Evolutionary conservation across 2,329 filamentous ascomycete species (phyloP).

Genomic region (Colletotrichum cuscutae): DNA sequence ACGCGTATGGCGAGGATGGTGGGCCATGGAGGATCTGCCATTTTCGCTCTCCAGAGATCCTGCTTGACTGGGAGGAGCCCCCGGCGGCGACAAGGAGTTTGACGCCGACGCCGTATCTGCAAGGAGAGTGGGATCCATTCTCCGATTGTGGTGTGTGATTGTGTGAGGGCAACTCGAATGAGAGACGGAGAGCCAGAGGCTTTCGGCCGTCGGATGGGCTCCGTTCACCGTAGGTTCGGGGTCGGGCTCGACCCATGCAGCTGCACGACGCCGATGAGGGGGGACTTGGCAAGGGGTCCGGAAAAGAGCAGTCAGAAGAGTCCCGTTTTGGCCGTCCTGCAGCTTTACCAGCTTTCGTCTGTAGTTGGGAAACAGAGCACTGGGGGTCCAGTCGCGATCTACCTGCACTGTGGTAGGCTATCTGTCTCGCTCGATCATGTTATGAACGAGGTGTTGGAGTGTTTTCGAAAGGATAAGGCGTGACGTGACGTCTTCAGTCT

Average conservation of each 20-base stretch:
- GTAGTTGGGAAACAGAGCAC: not conserved
- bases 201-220: conserved; percentile 16
- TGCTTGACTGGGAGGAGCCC: conserved; percentile 1
- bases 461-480: not conserved
- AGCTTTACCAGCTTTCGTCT: not conserved
- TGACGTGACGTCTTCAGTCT: not conserved
- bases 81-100: not conserved
- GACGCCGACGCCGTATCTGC: conserved; percentile 25
- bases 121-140: conserved; percentile 23
- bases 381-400: not conserved
- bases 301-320: not conserved
- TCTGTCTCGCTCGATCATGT: not conserved
- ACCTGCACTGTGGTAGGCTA: not conserved
- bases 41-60: conserved; percentile 18
- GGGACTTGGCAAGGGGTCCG: conserved; percentile 11
- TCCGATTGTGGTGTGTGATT: conserved; percentile 1
- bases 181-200: conserved; percentile 1
- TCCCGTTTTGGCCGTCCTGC: not conserved
- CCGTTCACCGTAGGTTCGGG: not conserved
- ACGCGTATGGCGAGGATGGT: conserved; percentile 30
- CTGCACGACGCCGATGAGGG: conserved; percentile 9
- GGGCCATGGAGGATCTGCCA: not conserved
- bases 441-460: not conserved
- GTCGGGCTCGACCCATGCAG: conserved; percentile 2
- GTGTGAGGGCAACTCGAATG: conserved; percentile 21